A percentile compares a stretch with the other conserved stretches of the same genome.
phyloP scores from a whole-genome alignment of 306 rosid genomes.

The Dryas octopetala region DNA sequence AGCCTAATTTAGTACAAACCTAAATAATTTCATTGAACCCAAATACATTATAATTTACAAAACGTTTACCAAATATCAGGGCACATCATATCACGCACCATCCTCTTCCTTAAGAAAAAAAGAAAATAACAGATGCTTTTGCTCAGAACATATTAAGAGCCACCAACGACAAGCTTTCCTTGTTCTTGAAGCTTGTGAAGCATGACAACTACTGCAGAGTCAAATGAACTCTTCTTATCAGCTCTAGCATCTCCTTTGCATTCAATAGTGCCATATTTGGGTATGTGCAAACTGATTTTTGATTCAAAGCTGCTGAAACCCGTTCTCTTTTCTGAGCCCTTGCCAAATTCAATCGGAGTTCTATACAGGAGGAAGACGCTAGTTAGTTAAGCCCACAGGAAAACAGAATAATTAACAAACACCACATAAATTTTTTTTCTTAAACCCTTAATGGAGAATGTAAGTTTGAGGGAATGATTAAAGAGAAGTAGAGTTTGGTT shows the following conservation, averaged over 20 bases:
- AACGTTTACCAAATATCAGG: neutral
- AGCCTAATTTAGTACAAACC: too few relatives aligned
- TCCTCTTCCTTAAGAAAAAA: too few relatives aligned
- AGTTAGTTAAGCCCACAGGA: neutral
- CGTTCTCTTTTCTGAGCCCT: conserved; percentile 48
- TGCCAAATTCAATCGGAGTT: conserved; percentile 45
- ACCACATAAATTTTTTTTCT: neutral
- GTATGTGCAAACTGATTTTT: conserved; percentile 55
- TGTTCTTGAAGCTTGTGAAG: conserved; percentile 55
- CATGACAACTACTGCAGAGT: conserved; percentile 65
- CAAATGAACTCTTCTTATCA: conserved; percentile 78
- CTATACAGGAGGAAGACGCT: conserved; percentile 38
- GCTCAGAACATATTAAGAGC: neutral
- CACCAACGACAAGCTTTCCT: conserved; percentile 48
- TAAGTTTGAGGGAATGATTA: too few relatives aligned
- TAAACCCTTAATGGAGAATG: too few relatives aligned
- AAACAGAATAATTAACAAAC: neutral
- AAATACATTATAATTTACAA: neutral
- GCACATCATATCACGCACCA: too few relatives aligned
- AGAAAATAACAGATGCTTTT: too few relatives aligned
- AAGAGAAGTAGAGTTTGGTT: neutral
- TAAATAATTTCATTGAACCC: neutral
- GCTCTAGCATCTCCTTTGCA: conserved; percentile 71
- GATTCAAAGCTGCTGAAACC: conserved; percentile 56
- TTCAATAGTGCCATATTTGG: conserved; percentile 43